Evolutionary conservation across 169 alveolate genomes (phyloP).

Genomic region (Babesia ovata): DNA sequence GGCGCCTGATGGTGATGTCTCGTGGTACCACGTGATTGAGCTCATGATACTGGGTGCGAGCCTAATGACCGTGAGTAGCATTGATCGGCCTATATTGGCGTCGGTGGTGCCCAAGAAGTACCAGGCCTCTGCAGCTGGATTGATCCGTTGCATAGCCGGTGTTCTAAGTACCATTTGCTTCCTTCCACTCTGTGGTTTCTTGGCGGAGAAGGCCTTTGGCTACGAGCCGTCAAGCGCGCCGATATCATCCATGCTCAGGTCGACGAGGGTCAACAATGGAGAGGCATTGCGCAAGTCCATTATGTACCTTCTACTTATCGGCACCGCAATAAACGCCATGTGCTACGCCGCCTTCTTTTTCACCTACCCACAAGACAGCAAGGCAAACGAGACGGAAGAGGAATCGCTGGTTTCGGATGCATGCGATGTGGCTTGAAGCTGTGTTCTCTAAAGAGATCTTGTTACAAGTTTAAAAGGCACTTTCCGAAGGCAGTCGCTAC

Average conservation of each 20-base stretch:
- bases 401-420: neutral
- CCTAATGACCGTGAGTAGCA: constrained; percentile 89
- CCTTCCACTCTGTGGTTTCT: constrained; percentile 86
- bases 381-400: neutral
- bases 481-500: too few relatives aligned
- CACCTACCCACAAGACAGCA: constrained; percentile 21
- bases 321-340: constrained; percentile 12
- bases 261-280: constrained; percentile 1
- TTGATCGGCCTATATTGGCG: constrained; percentile 86
- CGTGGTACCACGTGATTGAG: constrained; percentile 53
- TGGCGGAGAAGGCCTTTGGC: constrained; percentile 86
- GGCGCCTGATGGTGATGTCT: constrained; percentile 62
- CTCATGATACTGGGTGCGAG: constrained; percentile 83
- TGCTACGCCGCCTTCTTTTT: constrained; percentile 24
- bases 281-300: constrained; percentile 24
- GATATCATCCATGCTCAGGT: neutral
- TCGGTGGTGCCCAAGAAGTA: constrained; percentile 88
- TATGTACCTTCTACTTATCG: constrained; percentile 10
- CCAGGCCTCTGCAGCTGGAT: constrained; percentile 85
- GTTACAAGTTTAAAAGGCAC: too few relatives aligned
- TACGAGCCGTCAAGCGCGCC: neutral
- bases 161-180: constrained; percentile 85
- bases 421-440: too few relatives aligned
- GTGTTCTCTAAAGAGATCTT: too few relatives aligned
- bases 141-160: constrained; percentile 86